These are phyloP conservation scores for Neurospora sp. DNA, from an alignment of 495 filamentous ascomycete species.

Conservation along the genomic window DNA sequence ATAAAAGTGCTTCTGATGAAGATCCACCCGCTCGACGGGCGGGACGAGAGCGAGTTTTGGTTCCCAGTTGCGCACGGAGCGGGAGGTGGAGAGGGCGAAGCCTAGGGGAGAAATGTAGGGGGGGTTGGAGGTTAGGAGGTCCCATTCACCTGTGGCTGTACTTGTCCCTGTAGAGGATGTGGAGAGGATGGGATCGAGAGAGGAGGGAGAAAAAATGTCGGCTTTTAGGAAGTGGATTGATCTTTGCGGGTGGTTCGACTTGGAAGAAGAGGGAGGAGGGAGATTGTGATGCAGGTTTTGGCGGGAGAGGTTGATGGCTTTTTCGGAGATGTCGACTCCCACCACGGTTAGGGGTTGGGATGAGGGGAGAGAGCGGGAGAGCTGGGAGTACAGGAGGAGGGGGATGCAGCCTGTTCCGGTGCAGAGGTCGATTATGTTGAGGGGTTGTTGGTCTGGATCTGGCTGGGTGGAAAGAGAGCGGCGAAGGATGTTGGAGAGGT, in stretches of 20 bases:
- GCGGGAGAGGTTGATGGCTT: conserved; percentile 51
- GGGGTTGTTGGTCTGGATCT: conserved; percentile 3
- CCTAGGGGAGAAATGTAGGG: conserved; percentile 67
- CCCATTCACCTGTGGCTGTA: conserved; percentile 24
- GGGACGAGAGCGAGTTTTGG: conserved; percentile 71
- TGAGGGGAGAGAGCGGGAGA: conserved; percentile 20
- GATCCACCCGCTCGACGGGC: neutral
- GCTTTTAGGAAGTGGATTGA: conserved; percentile 39
- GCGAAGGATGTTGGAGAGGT: conserved; percentile 42
- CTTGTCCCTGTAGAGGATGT: neutral
- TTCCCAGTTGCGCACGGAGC: conserved; percentile 72
- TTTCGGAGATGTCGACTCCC: conserved; percentile 52
- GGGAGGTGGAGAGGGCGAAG: conserved; percentile 48
- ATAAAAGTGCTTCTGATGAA: neutral
- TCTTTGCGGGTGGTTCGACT: neutral
- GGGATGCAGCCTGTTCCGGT: conserved; percentile 88
- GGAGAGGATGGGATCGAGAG: conserved; percentile 1
- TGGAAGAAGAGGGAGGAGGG: neutral
- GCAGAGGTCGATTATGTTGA: conserved; percentile 75
- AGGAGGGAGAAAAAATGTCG: conserved; percentile 42
- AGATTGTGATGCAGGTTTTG: conserved; percentile 50
- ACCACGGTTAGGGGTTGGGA: conserved; percentile 14
- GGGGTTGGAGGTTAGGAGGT: conserved; percentile 81
- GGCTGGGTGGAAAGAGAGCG: neutral
- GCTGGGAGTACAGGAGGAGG: conserved; percentile 54